Evolutionary conservation across 176 grass and related monocot genomes (phyloP).

Genomic region (Poa annua): DNA sequence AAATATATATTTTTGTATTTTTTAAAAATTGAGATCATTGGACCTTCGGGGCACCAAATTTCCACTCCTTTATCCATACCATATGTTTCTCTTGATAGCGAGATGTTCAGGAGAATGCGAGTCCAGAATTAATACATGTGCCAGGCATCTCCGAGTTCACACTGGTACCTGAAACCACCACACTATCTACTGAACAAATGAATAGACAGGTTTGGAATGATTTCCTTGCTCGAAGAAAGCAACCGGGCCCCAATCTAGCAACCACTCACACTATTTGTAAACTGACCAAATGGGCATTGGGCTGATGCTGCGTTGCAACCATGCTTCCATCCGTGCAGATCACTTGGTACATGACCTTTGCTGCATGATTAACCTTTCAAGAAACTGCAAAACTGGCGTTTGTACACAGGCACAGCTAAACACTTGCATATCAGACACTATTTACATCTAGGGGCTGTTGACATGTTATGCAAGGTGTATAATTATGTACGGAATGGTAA

Average conservation of each 20-base stretch:
- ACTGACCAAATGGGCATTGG: conserved; percentile 1
- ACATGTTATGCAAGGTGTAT: conserved; percentile 28
- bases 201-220: conserved; percentile 31
- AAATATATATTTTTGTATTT: no score
- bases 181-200: not conserved
- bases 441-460: conserved; percentile 27
- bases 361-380: not conserved
- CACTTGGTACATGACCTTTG: not conserved
- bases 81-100: not conserved
- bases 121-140: conserved; percentile 19
- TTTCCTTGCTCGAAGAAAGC: conserved; percentile 45
- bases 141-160: conserved; percentile 35
- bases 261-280: conserved; percentile 11
- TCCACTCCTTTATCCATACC: not conserved
- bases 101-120: not conserved
- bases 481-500: conserved; percentile 14
- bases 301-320: conserved; percentile 1
- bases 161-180: not conserved
- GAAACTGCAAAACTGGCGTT: not conserved
- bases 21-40: no score
- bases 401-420: not conserved
- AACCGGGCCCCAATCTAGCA: conserved; percentile 40
- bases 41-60: no score
- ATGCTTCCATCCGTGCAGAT: not conserved
- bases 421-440: conserved; percentile 4